These are phyloP conservation scores for Cytospora paraplurivora DNA, from an alignment of 2,329 filamentous ascomycete species.

Conservation along the genomic window DNA sequence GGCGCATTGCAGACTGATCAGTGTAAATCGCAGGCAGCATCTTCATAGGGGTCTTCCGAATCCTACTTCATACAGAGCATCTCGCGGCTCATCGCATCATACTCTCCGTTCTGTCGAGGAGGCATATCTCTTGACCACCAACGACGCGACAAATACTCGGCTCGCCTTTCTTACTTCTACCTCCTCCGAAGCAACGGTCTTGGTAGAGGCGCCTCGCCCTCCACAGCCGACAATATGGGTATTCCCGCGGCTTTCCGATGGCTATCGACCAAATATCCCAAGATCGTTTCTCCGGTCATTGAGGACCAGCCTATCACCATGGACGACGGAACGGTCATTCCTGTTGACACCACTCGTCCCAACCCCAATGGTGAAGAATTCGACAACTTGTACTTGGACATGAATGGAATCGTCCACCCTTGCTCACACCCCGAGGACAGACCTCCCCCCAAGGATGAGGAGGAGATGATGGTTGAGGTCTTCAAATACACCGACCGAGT, in stretches of 20 bases:
- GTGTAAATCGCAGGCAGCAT: conserved; percentile 20
- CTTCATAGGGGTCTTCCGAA: not conserved
- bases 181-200: not conserved
- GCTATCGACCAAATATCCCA: conserved; percentile 95
- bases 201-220: conserved; percentile 12
- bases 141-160: not conserved
- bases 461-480: conserved; percentile 99
- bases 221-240: conserved; percentile 65
- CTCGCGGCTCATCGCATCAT: not conserved
- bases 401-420: conserved; percentile 99
- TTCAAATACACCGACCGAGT: conserved; percentile 99
- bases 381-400: conserved; percentile 96
- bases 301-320: conserved; percentile 82
- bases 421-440: conserved; percentile 96
- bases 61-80: not conserved
- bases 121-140: not conserved
- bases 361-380: conserved; percentile 98
- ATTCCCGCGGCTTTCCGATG: conserved; percentile 94
- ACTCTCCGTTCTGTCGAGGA: not conserved
- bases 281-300: conserved; percentile 89
- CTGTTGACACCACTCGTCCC: conserved; percentile 78
- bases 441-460: conserved; percentile 87
- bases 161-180: not conserved
- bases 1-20: conserved; percentile 18
- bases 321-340: conserved; percentile 78